Evolutionary conservation across 352 stramenopile genomes (phyloP).

Genomic region (Phytophthora pistaciae): DNA sequence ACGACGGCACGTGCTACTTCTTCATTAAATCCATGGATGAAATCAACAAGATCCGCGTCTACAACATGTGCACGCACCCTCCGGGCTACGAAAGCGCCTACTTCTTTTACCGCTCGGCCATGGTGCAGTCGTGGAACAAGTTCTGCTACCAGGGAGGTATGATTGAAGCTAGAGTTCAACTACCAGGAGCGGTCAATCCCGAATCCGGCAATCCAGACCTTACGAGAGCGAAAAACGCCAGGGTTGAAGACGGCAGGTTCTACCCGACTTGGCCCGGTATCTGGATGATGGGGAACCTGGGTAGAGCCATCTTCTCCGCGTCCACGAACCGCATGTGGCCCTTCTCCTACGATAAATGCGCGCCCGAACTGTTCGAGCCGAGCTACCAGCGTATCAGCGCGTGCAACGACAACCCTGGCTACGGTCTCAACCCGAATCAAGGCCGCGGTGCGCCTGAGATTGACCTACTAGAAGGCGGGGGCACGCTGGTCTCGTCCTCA

Average conservation of each 20-base stretch:
- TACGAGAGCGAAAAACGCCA: conserved; percentile 25
- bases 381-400: conserved; percentile 64
- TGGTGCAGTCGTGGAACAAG: conserved; percentile 96
- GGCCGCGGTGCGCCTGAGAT: conserved; percentile 94
- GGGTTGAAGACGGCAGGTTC: conserved; percentile 62
- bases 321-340: conserved; percentile 95
- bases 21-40: conserved; percentile 57
- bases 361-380: conserved; percentile 50
- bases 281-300: conserved; percentile 95
- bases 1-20: conserved; percentile 58
- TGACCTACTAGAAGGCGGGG: conserved; percentile 92
- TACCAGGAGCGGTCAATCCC: conserved; percentile 79
- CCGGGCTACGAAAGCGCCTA: conserved; percentile 50
- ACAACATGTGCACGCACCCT: conserved; percentile 62
- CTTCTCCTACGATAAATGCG: conserved; percentile 93
- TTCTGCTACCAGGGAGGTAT: conserved; percentile 96
- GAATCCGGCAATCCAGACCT: conserved; percentile 52
- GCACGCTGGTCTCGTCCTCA: conserved; percentile 81
- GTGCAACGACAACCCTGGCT: conserved; percentile 91
- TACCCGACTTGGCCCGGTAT: conserved; percentile 91
- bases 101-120: conserved; percentile 78
- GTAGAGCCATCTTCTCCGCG: conserved; percentile 91
- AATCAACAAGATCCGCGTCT: conserved; percentile 51
- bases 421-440: conserved; percentile 82
- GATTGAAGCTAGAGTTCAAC: conserved; percentile 87